Conservation (phyloP, 495 filamentous ascomycete genomes). For the Tuber melanosporum region DNA sequence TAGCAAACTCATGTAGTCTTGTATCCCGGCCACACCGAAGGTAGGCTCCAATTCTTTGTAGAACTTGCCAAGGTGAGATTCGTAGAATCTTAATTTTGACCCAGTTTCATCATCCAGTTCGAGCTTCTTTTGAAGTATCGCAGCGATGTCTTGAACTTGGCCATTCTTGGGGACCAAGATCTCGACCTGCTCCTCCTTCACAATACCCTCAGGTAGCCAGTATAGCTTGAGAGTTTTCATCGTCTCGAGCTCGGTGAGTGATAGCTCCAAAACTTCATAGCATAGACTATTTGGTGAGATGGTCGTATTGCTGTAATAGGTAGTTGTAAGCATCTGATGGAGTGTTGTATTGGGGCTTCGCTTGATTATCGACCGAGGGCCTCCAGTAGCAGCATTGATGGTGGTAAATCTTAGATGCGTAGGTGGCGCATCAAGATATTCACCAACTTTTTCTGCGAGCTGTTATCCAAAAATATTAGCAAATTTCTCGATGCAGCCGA, state of each 20-base stretch:
- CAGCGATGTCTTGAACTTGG: conserved; percentile 65
- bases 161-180: conserved; percentile 79
- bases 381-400: conserved; percentile 64
- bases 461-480: conserved; percentile 9
- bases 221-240: conserved; percentile 76
- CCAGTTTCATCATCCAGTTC: conserved; percentile 66
- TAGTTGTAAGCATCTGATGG: conserved; percentile 61
- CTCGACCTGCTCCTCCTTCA: conserved; percentile 78
- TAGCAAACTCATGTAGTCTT: conserved; percentile 76
- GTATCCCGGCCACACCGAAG: conserved; percentile 62
- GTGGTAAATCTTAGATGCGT: conserved; percentile 88
- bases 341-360: conserved; percentile 61
- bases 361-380: conserved; percentile 68
- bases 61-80: conserved; percentile 69
- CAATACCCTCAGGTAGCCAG: conserved; percentile 81
- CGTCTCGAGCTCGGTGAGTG: conserved; percentile 82
- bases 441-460: conserved; percentile 76
- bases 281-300: conserved; percentile 61
- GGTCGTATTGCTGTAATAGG: conserved; percentile 47
- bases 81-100: conserved; percentile 66
- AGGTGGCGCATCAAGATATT: conserved; percentile 66
- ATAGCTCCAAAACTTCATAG: conserved; percentile 90
- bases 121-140: conserved; percentile 68
- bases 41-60: conserved; percentile 63
- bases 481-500: not conserved